These are phyloP conservation scores for Dichotomopilus funicola DNA, from an alignment of 2,329 filamentous ascomycete species.

Conservation along the genomic window DNA sequence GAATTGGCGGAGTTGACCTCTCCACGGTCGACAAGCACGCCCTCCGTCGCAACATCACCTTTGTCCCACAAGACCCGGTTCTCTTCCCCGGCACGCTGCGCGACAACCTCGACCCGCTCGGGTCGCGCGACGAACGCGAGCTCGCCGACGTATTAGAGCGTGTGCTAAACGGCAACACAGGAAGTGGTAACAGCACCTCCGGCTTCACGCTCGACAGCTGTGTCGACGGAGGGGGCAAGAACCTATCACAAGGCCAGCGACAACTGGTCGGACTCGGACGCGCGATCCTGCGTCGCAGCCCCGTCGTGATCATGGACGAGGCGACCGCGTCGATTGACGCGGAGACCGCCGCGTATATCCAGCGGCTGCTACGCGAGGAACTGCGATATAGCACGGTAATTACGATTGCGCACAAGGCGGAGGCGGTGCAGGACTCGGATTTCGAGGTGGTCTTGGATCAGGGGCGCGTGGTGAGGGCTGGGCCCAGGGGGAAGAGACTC, in stretches of 20 bases:
- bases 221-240: conserved; percentile 54
- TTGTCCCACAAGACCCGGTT: conserved; percentile 59
- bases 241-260: conserved; percentile 56
- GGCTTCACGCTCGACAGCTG: conserved; percentile 40
- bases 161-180: conserved; percentile 42
- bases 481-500: conserved; percentile 20
- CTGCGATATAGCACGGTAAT: conserved; percentile 53
- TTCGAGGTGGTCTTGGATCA: conserved; percentile 49
- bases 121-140: conserved; percentile 47
- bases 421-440: conserved; percentile 54
- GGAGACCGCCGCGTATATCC: conserved; percentile 51
- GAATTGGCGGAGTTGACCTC: conserved; percentile 49
- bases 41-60: conserved; percentile 52
- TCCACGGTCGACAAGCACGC: conserved; percentile 46
- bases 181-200: neutral
- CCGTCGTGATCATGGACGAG: conserved; percentile 58
- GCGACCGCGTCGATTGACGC: conserved; percentile 59
- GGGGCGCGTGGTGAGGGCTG: conserved; percentile 45
- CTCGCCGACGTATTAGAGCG: conserved; percentile 48
- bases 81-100: conserved; percentile 53
- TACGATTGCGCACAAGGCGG: conserved; percentile 59
- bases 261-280: conserved; percentile 56
- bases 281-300: conserved; percentile 53
- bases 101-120: conserved; percentile 63
- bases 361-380: conserved; percentile 50